Conservation (phyloP, 2,329 filamentous ascomycete genomes). For the Diplodia scrobiculata region DNA sequence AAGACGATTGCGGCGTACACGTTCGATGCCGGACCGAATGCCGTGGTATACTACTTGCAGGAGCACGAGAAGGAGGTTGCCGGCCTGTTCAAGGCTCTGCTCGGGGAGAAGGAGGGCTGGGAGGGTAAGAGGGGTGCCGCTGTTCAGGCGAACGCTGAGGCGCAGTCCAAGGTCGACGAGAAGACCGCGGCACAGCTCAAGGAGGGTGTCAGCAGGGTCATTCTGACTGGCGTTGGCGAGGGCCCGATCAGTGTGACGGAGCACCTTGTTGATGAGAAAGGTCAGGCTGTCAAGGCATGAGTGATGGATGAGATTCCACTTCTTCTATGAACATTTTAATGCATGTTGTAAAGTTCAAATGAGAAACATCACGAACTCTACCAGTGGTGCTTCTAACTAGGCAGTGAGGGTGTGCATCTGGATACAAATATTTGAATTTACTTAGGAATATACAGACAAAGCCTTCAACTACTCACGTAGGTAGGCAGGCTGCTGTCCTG, state of each 20-base stretch:
- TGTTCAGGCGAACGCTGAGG: conserved; percentile 52
- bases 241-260: conserved; percentile 80
- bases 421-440: too few relatives aligned
- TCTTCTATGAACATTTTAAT: conserved; percentile 6
- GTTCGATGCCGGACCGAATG: conserved; percentile 95
- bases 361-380: not conserved
- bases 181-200: conserved; percentile 56
- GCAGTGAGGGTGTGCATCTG: too few relatives aligned
- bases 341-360: not conserved
- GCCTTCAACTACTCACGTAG: not conserved
- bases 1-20: conserved; percentile 88
- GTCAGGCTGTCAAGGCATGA: conserved; percentile 35
- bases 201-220: conserved; percentile 82
- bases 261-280: conserved; percentile 69
- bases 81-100: conserved; percentile 71
- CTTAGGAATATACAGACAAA: too few relatives aligned
- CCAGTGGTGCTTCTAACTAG: too few relatives aligned
- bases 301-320: not conserved
- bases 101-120: conserved; percentile 71
- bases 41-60: conserved; percentile 91
- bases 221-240: conserved; percentile 87
- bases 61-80: conserved; percentile 72
- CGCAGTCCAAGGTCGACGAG: conserved; percentile 65
- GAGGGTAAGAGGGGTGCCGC: conserved; percentile 58
- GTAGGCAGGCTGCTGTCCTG: too few relatives aligned